phyloP scores from a whole-genome alignment of 768 basidiomycete genomes.

The Pisolithus tinctorius region DNA sequence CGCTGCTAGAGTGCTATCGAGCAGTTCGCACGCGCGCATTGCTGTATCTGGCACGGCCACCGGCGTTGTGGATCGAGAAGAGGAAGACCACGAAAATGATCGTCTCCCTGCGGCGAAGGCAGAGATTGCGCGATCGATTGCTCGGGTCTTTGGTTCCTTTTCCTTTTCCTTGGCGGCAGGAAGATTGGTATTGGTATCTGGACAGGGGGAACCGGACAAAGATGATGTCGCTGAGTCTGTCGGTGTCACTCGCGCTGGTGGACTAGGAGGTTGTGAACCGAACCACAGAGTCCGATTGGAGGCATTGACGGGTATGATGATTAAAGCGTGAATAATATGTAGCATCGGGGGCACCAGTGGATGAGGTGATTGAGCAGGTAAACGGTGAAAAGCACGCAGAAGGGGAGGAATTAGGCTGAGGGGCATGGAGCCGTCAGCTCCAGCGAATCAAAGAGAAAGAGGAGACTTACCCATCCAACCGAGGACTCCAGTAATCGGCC shows the following conservation, averaged over 20 bases:
- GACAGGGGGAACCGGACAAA: conserved; percentile 11
- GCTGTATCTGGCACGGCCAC: conserved; percentile 39
- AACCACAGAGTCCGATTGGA: conserved; percentile 59
- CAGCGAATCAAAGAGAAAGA: not conserved
- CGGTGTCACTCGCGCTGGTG: conserved; percentile 28
- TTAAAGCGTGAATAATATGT: conserved; percentile 75
- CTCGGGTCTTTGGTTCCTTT: conserved; percentile 17
- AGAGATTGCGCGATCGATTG: conserved; percentile 23
- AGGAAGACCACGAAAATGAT: conserved; percentile 39
- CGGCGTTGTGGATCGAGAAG: conserved; percentile 28
- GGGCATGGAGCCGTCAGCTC: not conserved
- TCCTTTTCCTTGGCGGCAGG: conserved; percentile 11
- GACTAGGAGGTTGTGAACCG: conserved; percentile 30
- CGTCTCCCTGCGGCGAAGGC: conserved; percentile 24
- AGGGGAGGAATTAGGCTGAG: conserved; percentile 63
- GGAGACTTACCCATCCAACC: conserved; percentile 54
- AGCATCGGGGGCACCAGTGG: conserved; percentile 72
- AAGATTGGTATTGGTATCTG: not conserved
- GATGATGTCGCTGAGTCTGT: conserved; percentile 33
- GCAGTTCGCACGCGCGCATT: conserved; percentile 57
- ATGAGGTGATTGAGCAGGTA: conserved; percentile 52
- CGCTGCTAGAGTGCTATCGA: conserved; percentile 53
- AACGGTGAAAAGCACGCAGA: conserved; percentile 60
- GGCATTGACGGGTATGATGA: conserved; percentile 65
- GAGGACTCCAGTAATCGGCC: conserved; percentile 70